phyloP scores from a whole-genome alignment of 371 early-diverging fungal genomes.

The Thermomucor indicae-seudaticae region DNA sequence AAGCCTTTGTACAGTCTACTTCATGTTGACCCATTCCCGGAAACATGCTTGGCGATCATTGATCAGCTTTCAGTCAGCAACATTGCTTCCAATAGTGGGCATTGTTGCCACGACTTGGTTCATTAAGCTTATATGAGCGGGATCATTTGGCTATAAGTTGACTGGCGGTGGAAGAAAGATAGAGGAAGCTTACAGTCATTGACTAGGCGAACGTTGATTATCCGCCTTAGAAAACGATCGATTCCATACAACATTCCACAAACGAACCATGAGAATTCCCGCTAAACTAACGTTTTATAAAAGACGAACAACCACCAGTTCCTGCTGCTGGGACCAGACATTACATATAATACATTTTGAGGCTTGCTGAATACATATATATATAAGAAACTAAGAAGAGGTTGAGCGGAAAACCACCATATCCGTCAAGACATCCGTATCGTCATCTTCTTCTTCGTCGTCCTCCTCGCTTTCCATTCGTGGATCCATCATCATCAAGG shows the following conservation, averaged over 20 bases:
- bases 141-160: conserved; percentile 96
- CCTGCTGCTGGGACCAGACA: not conserved
- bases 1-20: conserved; percentile 64
- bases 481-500: conserved; percentile 1
- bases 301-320: not conserved
- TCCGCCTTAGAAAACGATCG: conserved; percentile 54
- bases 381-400: not conserved
- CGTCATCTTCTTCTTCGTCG: conserved; percentile 1
- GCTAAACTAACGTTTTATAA: too few relatives aligned
- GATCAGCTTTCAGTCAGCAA: conserved; percentile 57
- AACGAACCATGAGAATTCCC: conserved; percentile 33
- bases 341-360: too few relatives aligned
- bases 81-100: conserved; percentile 74
- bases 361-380: too few relatives aligned
- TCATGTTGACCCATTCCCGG: not conserved
- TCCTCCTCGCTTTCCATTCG: not conserved
- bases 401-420: conserved; percentile 9
- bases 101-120: conserved; percentile 71
- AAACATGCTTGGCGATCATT: not conserved
- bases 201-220: conserved; percentile 91
- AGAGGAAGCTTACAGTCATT: too few relatives aligned
- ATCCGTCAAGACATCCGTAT: conserved; percentile 4
- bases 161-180: too few relatives aligned
- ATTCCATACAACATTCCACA: conserved; percentile 43
- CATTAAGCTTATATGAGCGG: conserved; percentile 66